These are phyloP conservation scores for Dactylella cylindrospora DNA, from an alignment of 2,329 filamentous ascomycete genomes.

Conservation along the genomic window DNA sequence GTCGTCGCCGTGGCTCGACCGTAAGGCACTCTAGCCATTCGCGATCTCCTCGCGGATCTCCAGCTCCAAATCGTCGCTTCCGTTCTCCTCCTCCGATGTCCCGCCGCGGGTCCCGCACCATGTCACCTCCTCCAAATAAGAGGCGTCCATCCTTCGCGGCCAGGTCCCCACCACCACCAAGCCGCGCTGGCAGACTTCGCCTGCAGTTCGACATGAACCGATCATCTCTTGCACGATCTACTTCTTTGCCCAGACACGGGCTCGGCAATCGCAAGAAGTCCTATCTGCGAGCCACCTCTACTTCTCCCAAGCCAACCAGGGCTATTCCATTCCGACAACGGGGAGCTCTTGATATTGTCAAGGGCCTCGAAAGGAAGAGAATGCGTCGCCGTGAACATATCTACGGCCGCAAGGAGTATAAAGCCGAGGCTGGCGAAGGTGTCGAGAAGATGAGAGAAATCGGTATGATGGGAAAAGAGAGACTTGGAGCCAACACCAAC, in stretches of 20 bases:
- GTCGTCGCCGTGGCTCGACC: conserved; percentile 58
- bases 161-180: conserved; percentile 69
- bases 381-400: conserved; percentile 91
- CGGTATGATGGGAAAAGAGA: conserved; percentile 73
- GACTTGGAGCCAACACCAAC: conserved; percentile 44
- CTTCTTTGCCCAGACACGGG: conserved; percentile 69
- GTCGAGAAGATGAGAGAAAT: conserved; percentile 92
- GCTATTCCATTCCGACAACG: conserved; percentile 66
- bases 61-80: conserved; percentile 52
- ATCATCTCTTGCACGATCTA: conserved; percentile 75
- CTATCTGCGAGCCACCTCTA: conserved; percentile 44
- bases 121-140: conserved; percentile 56
- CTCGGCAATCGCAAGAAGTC: conserved; percentile 53
- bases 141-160: conserved; percentile 59
- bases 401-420: conserved; percentile 74
- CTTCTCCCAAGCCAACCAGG: conserved; percentile 46
- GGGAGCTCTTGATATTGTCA: conserved; percentile 96
- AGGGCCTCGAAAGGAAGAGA: conserved; percentile 90
- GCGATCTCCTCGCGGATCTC: conserved; percentile 51
- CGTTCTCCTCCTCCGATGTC: conserved; percentile 52
- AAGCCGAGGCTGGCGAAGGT: conserved; percentile 77
- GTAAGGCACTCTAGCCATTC: conserved; percentile 58
- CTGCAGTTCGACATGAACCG: conserved; percentile 62
- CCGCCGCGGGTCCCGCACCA: conserved; percentile 45
- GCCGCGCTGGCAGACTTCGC: conserved; percentile 55